Evolutionary conservation across 805 yeast genomes (phyloP).

Genomic region (Candida coquimbonensis): DNA sequence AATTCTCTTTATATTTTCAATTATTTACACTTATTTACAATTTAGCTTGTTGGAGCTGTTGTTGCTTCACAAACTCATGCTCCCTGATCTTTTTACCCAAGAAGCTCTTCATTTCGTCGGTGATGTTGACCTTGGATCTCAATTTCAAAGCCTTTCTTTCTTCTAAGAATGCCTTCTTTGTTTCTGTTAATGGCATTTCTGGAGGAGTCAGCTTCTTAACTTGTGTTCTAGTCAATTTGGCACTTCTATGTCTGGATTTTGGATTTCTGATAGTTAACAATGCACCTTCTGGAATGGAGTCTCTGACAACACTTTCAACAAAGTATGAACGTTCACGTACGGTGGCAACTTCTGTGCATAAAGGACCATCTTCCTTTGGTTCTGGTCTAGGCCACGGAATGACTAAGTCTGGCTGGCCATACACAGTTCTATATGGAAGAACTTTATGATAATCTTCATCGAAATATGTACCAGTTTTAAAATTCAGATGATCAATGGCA

Average conservation of each 20-base stretch:
- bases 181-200: conserved; percentile 65
- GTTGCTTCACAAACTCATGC: conserved; percentile 16
- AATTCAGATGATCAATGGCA: conserved; percentile 69
- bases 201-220: conserved; percentile 59
- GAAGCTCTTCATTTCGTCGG: conserved; percentile 48
- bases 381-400: conserved; percentile 90
- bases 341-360: conserved; percentile 48
- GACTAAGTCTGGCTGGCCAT: conserved; percentile 57
- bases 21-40: conserved; percentile 6
- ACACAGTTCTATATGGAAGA: conserved; percentile 73
- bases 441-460: conserved; percentile 66
- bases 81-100: conserved; percentile 40
- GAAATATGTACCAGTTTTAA: conserved; percentile 56
- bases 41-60: conserved; percentile 15
- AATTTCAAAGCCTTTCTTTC: conserved; percentile 44
- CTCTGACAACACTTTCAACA: conserved; percentile 56
- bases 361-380: conserved; percentile 42
- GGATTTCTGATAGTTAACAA: conserved; percentile 70
- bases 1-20: not conserved
- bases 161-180: conserved; percentile 52
- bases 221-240: conserved; percentile 54
- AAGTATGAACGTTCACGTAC: conserved; percentile 71
- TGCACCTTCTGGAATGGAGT: conserved; percentile 66
- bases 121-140: conserved; percentile 30
- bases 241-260: conserved; percentile 59